phyloP scores from a whole-genome alignment of 352 stramenopile genomes.

The Phytophthora fragariaefolia region DNA sequence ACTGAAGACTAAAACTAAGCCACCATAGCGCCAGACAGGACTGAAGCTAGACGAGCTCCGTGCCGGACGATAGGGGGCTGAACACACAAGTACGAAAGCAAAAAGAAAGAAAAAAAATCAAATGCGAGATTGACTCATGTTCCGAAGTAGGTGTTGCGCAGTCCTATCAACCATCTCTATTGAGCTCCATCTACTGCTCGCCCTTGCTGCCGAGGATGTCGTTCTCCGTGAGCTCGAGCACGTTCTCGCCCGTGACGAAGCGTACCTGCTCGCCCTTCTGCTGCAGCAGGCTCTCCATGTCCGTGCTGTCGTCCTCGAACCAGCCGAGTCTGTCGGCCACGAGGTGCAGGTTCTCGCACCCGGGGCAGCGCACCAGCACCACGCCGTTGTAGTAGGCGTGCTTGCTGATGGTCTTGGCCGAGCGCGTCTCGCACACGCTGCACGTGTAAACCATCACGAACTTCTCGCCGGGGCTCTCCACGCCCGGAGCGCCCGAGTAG shows the following conservation, averaged over 20 bases:
- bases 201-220: conserved; percentile 63
- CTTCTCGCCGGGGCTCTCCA: conserved; percentile 91
- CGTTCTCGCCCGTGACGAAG: conserved; percentile 77
- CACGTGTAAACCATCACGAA: conserved; percentile 99
- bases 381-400: conserved; percentile 98
- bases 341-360: conserved; percentile 98
- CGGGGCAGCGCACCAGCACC: conserved; percentile 97
- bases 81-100: conserved; percentile 17
- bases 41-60: conserved; percentile 19
- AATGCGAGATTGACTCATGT: not conserved
- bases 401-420: conserved; percentile 98
- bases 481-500: conserved; percentile 50
- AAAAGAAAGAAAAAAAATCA: conserved; percentile 2
- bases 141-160: no score
- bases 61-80: conserved; percentile 14
- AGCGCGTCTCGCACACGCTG: conserved; percentile 96
- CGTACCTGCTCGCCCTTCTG: conserved; percentile 77
- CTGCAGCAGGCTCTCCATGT: conserved; percentile 88
- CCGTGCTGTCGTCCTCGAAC: conserved; percentile 92
- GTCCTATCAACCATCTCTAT: no score
- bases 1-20: conserved; percentile 43
- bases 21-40: conserved; percentile 6
- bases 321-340: conserved; percentile 95
- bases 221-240: conserved; percentile 83
- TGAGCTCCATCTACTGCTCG: conserved; percentile 33